Conservation (phyloP, 2,329 filamentous ascomycete genomes). For the Xylaria sp. region DNA sequence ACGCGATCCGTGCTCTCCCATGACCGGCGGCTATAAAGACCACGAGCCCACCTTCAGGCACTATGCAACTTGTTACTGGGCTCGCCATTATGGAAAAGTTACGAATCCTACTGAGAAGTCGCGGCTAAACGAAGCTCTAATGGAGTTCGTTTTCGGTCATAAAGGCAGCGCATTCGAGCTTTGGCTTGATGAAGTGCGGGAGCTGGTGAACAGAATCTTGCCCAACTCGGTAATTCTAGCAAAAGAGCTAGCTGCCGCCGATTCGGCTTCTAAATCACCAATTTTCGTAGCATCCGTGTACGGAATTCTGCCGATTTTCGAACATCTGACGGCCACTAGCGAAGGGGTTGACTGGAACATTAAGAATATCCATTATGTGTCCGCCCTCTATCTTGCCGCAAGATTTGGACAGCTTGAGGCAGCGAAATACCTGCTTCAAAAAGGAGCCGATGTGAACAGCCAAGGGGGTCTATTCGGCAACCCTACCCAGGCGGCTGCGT, state of each 20-base stretch:
- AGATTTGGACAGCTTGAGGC: neutral
- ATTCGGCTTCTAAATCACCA: neutral
- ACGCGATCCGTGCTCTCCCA: neutral
- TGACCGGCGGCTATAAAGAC: neutral
- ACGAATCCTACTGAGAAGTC: neutral
- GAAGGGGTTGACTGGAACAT: neutral
- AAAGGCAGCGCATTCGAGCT: neutral
- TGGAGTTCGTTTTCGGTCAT: neutral
- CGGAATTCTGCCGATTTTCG: neutral
- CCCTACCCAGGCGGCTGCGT: neutral
- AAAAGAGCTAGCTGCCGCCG: neutral
- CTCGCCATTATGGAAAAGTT: neutral
- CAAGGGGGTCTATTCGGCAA: neutral
- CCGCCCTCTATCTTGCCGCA: neutral
- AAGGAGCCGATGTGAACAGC: neutral
- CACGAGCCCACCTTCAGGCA: neutral
- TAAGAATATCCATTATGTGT: neutral
- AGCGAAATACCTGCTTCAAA: neutral
- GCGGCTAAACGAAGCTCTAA: neutral
- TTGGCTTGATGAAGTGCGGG: neutral
- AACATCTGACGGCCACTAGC: neutral
- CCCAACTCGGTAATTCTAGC: neutral
- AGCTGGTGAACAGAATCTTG: neutral
- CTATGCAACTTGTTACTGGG: neutral
- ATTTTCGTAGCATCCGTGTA: neutral